Conservation (phyloP, 148 eudicot species). For the Nepenthes mirabilis region DNA sequence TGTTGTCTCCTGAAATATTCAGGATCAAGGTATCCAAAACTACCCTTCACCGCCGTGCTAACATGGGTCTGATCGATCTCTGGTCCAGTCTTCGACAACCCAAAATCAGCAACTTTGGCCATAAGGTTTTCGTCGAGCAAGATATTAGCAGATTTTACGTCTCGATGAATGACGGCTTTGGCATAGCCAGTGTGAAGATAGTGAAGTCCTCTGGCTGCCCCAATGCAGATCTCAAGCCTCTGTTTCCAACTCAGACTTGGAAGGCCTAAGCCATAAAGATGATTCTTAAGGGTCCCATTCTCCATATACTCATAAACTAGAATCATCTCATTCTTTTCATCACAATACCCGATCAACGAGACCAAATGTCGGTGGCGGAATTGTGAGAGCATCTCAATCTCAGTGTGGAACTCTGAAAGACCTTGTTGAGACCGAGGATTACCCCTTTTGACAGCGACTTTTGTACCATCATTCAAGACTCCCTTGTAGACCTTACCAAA, state of each 20-base stretch:
- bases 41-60: conserved; percentile 93
- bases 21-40: conserved; percentile 91
- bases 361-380: conserved; percentile 90
- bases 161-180: conserved; percentile 84
- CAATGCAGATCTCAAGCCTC: conserved; percentile 90
- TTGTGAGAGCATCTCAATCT: conserved; percentile 82
- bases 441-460: conserved; percentile 83
- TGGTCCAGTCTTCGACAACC: conserved; percentile 85
- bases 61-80: conserved; percentile 93
- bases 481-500: conserved; percentile 92
- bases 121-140: conserved; percentile 69
- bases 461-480: conserved; percentile 54
- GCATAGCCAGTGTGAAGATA: conserved; percentile 91
- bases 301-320: conserved; percentile 94
- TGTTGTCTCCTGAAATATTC: conserved; percentile 91
- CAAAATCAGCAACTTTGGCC: conserved; percentile 96
- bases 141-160: conserved; percentile 92
- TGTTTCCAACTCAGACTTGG: conserved; percentile 80
- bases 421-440: conserved; percentile 94
- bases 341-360: conserved; percentile 85
- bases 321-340: conserved; percentile 85
- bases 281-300: conserved; percentile 78
- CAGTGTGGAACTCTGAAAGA: conserved; percentile 74
- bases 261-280: conserved; percentile 59
- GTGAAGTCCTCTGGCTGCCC: conserved; percentile 87